Evolutionary conservation across 306 rosid species (phyloP), one percentile per base, ranked within the genome.

Genomic region (Cucurbita pepo): DNA sequence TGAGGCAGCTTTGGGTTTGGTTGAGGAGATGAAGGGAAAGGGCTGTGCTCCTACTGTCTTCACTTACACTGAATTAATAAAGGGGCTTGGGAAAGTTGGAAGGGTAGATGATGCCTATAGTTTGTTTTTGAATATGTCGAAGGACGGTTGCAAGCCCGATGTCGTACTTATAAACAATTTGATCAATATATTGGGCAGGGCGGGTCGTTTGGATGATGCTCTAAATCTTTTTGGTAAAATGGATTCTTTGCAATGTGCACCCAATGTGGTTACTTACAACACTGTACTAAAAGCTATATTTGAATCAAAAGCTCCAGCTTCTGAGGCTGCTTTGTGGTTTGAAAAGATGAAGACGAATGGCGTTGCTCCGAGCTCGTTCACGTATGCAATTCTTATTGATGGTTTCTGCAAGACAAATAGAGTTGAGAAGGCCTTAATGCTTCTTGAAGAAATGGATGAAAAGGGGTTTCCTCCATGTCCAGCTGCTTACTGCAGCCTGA

Each of bases 371-470:
- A 94, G 96, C 80, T 88, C 96, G 7, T 88, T 84, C 79, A 94
- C 97, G 25, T 90, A 87, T 82, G 91, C 98, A 54, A 90, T 94
- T 76, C 89, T 94, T 70, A 90, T 94, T 4, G 98, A 94, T 69
- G 97, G 97, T 72, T 89, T 86, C 69, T 94, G 96, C 82, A 90
- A 94, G 84, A 90, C 97, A 69, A 87, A 85, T 76, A 82, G 88
- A 82, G 85, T 94, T 60, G 97, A 94, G 83, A 86, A 87, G 77
- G 96, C 97, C 63, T 75, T 94, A 76, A 55, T 94, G 81, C 97
- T 94, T 86, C 97, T 90, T n/a, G 97, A 94, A 71, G 96, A 90
- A 82, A 94, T 94, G 98, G 98, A 90, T 65, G 98, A 94, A 81
- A 94, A 83, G 59, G 77, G 77, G 34, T 86, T 88, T 82, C 96